These are phyloP conservation scores for Exophiala oligosperma DNA, from an alignment of 2,329 filamentous ascomycete genomes.

Conservation along the genomic window DNA sequence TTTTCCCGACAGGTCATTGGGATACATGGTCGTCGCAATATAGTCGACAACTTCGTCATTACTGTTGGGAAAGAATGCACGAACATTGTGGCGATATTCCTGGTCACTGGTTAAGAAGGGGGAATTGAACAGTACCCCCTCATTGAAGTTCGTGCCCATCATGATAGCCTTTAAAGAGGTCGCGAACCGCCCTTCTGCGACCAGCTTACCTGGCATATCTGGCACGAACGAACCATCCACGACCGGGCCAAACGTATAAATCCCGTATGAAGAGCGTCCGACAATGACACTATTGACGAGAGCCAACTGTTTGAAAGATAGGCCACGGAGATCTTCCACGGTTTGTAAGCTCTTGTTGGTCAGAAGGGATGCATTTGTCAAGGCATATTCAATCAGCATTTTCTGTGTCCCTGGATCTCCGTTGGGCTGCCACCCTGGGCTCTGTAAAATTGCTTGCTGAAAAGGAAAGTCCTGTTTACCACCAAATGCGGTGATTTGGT, in stretches of 20 bases:
- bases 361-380: conserved; percentile 7
- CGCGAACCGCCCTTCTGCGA: conserved; percentile 46
- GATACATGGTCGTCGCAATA: conserved; percentile 51
- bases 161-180: conserved; percentile 41
- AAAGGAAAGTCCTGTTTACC: conserved; percentile 27
- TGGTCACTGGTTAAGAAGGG: conserved; percentile 33
- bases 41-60: conserved; percentile 39
- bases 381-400: conserved; percentile 1
- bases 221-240: conserved; percentile 30
- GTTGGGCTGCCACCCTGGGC: conserved; percentile 26
- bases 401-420: conserved; percentile 36
- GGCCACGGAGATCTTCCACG: conserved; percentile 38
- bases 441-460: conserved; percentile 32
- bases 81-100: conserved; percentile 23
- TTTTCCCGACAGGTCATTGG: conserved; percentile 48
- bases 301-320: conserved; percentile 13
- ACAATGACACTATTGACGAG: conserved; percentile 44
- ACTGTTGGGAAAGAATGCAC: conserved; percentile 31
- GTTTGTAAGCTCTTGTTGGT: conserved; percentile 23
- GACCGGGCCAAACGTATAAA: conserved; percentile 37
- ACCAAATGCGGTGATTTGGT: conserved; percentile 27
- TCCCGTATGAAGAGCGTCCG: conserved; percentile 39
- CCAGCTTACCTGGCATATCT: conserved; percentile 46
- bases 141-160: conserved; percentile 31
- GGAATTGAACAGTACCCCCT: conserved; percentile 32